Conservation (phyloP, 164 flowering plant species). For the Liquidambar formosana region DNA sequence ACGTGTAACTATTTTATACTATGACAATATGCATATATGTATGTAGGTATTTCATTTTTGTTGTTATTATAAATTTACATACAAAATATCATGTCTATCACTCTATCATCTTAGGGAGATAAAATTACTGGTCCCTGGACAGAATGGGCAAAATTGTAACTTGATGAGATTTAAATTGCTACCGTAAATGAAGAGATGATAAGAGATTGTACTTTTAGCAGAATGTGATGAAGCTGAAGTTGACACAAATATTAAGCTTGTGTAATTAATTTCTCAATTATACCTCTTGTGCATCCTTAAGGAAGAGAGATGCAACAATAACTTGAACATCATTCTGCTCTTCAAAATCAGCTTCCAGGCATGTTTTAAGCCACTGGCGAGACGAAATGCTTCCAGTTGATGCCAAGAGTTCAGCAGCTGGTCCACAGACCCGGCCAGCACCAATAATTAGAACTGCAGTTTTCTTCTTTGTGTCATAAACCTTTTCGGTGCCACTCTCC, state of each 20-base stretch:
- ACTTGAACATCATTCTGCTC: slow-evolving; percentile 58
- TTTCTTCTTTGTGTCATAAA: slow-evolving; percentile 29
- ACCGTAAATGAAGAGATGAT: neutral
- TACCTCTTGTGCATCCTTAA: slow-evolving; percentile 97
- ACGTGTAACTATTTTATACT: neutral
- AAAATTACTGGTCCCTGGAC: neutral
- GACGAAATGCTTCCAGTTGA: slow-evolving; percentile 54
- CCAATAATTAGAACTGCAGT: slow-evolving; percentile 76
- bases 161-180: neutral
- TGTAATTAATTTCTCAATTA: neutral
- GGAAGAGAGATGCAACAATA: slow-evolving; percentile 86
- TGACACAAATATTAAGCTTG: neutral
- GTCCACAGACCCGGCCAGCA: slow-evolving; percentile 95
- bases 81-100: neutral
- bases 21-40: neutral
- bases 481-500: slow-evolving; percentile 32
- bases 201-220: neutral
- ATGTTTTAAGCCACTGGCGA: slow-evolving; percentile 32
- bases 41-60: neutral
- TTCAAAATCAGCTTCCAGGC: slow-evolving; percentile 29
- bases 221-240: neutral
- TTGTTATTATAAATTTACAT: neutral
- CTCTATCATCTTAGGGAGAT: neutral
- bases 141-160: neutral
- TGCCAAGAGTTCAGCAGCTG: slow-evolving; percentile 82